Evolutionary conservation across 805 yeast genomes (phyloP).

Genomic region (Pichia pseudocactophila): DNA sequence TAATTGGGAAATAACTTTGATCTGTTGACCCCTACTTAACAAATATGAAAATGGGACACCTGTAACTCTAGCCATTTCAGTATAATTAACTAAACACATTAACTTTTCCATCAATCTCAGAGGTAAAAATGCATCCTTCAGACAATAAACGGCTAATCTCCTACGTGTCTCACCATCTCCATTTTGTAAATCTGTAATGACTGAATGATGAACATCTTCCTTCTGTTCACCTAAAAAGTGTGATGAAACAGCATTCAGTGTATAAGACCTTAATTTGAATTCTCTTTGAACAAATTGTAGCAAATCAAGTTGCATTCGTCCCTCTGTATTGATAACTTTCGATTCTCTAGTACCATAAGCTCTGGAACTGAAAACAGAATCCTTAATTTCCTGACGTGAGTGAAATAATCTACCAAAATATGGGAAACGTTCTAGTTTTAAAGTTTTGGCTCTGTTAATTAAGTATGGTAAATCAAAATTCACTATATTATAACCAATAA

Average conservation of each 20-base stretch:
- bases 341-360: slow-evolving; percentile 96
- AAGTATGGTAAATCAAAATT: slow-evolving; percentile 94
- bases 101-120: slow-evolving; percentile 79
- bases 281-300: slow-evolving; percentile 91
- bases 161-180: slow-evolving; percentile 90
- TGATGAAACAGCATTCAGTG: slow-evolving; percentile 91
- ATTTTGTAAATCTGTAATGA: slow-evolving; percentile 88
- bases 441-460: slow-evolving; percentile 74
- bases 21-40: slow-evolving; percentile 91
- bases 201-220: slow-evolving; percentile 96
- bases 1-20: slow-evolving; percentile 91
- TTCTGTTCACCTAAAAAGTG: slow-evolving; percentile 91
- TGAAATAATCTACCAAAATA: slow-evolving; percentile 70
- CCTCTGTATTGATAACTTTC: slow-evolving; percentile 86
- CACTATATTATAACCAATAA: slow-evolving; percentile 91
- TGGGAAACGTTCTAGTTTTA: slow-evolving; percentile 61
- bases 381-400: slow-evolving; percentile 69
- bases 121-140: slow-evolving; percentile 93
- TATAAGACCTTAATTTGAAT: slow-evolving; percentile 87
- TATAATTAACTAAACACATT: slow-evolving; percentile 94
- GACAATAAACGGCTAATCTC: slow-evolving; percentile 91
- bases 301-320: slow-evolving; percentile 90
- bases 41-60: slow-evolving; percentile 95
- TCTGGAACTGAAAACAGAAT: slow-evolving; percentile 79
- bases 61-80: slow-evolving; percentile 99